phyloP scores from a whole-genome alignment of 768 basidiomycete genomes.

The Ramaria sp. region DNA sequence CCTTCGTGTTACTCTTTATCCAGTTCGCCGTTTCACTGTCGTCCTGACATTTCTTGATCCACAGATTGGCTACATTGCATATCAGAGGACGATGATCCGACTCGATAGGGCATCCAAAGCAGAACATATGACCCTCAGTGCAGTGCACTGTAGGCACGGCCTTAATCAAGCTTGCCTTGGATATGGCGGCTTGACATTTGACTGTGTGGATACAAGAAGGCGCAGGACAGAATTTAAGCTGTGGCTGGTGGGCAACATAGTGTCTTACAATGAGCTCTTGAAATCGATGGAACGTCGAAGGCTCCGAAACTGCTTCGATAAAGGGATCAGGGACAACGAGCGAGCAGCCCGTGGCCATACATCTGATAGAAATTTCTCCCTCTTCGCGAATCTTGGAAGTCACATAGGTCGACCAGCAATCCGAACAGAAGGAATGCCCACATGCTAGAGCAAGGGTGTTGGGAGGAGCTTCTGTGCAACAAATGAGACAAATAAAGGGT shows the following conservation, averaged over 20 bases:
- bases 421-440: constrained; percentile 73
- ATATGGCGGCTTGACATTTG: constrained; percentile 72
- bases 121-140: constrained; percentile 62
- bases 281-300: constrained; percentile 54
- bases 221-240: constrained; percentile 90
- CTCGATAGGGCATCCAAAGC: constrained; percentile 88
- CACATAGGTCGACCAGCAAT: constrained; percentile 77
- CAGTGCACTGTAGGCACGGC: constrained; percentile 88
- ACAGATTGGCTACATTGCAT: constrained; percentile 80
- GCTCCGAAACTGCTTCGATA: constrained; percentile 43
- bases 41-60: constrained; percentile 95
- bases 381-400: constrained; percentile 75
- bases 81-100: constrained; percentile 87
- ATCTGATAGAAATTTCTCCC: constrained; percentile 59
- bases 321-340: constrained; percentile 56
- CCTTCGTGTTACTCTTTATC: constrained; percentile 99
- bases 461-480: constrained; percentile 66
- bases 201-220: constrained; percentile 93
- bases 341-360: constrained; percentile 73
- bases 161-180: constrained; percentile 58
- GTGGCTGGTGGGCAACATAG: constrained; percentile 75
- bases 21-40: constrained; percentile 99
- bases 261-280: constrained; percentile 81
- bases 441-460: constrained; percentile 67
- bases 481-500: constrained; percentile 85